These are phyloP conservation scores for Liriodendron chinense DNA, from an alignment of 164 flowering plant genomes.

Conservation along the genomic window DNA sequence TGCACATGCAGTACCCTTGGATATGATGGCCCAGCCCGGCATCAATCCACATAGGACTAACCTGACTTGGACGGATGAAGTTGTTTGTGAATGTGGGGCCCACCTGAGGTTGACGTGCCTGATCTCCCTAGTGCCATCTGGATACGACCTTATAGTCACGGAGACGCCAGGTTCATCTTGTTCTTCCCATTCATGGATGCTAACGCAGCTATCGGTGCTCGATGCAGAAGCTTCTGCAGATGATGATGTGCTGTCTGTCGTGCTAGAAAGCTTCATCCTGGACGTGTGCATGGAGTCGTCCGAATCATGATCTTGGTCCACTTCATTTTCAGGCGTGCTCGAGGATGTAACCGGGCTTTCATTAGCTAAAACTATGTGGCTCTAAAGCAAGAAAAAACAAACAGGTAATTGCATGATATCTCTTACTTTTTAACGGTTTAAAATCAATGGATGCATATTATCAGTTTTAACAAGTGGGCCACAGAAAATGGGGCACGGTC, in stretches of 20 bases:
- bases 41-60: too few relatives aligned
- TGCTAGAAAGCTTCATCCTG: background rate
- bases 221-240: background rate
- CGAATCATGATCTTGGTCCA: background rate
- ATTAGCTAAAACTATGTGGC: background rate
- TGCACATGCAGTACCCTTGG: too few relatives aligned
- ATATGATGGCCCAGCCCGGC: too few relatives aligned
- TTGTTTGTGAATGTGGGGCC: background rate
- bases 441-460: background rate
- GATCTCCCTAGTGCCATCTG: conserved; percentile 2
- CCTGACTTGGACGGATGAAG: too few relatives aligned
- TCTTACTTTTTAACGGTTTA: background rate
- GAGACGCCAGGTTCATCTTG: conserved; percentile 1
- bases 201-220: background rate
- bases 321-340: background rate
- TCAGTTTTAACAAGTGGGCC: background rate
- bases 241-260: background rate
- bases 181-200: background rate
- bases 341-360: background rate
- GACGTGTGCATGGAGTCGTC: background rate
- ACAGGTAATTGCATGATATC: background rate
- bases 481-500: background rate
- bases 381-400: background rate
- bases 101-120: background rate
- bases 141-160: background rate